Percentiles rank a stretch among this genome's conserved stretches.
Conservation (phyloP, 192 early-diverging fungal species). For the Tieghemiomyces parasiticus region DNA sequence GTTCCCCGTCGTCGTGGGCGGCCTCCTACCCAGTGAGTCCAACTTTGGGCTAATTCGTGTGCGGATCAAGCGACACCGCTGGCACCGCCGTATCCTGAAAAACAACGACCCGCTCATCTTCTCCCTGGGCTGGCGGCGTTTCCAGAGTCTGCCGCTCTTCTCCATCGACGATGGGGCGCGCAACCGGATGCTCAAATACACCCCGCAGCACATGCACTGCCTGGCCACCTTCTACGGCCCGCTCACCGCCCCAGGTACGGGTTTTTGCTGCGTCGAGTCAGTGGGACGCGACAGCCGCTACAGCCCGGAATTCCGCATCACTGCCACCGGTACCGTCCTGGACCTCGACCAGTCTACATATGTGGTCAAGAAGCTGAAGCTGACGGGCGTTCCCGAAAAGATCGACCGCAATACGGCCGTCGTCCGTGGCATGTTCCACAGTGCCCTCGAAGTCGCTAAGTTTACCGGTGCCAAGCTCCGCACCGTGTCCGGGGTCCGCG, state of each 20-base stretch:
- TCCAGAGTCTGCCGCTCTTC: conserved; percentile 93
- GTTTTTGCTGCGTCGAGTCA: conserved; percentile 86
- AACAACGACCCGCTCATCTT: conserved; percentile 96
- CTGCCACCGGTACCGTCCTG: conserved; percentile 88
- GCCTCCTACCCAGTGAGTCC: conserved; percentile 77
- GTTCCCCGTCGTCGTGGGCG: conserved; percentile 86
- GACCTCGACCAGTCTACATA: conserved; percentile 88
- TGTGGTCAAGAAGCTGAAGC: conserved; percentile 98
- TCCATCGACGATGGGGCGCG: conserved; percentile 82
- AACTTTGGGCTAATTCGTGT: conserved; percentile 89
- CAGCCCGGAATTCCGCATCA: conserved; percentile 68
- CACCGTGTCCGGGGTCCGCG: conserved; percentile 93
- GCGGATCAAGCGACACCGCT: conserved; percentile 94
- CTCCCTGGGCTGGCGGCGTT: conserved; percentile 94
- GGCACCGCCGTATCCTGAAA: conserved; percentile 91
- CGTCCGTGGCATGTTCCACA: conserved; percentile 96
- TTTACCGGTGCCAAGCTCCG: conserved; percentile 93
- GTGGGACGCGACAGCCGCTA: conserved; percentile 15
- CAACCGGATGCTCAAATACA: conserved; percentile 98
- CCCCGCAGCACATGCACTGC: conserved; percentile 99
- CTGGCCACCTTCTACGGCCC: conserved; percentile 89
- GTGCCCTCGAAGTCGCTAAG: conserved; percentile 90
- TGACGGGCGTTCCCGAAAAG: conserved; percentile 88
- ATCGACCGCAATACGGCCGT: conserved; percentile 97
- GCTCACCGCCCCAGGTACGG: conserved; percentile 88